Conservation (phyloP, 176 grass and related monocot genomes). For the barley (Hordeum vulgare) region MorexV3_pseudomolecules_assembly NC_058518.1:454553809-454554308, state of each 20-base stretch:
- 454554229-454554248: constrained; percentile 15
- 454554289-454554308: constrained; percentile 7
- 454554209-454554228: constrained; percentile 15
- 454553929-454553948: background rate
- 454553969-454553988: no score
- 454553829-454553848: background rate
- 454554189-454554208: background rate
- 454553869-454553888: background rate
- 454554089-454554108: background rate
- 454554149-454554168: background rate
- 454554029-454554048: background rate
- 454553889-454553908: no score
- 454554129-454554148: constrained; percentile 4
- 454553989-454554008: no score
- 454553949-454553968: background rate
- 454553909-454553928: background rate
- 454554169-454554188: background rate
- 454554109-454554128: constrained; percentile 1
- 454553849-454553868: background rate
- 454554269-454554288: constrained; percentile 24
- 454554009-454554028: no score
- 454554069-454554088: background rate
- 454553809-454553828: background rate
- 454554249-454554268: constrained; percentile 40
- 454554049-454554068: background rate